A percentile compares a stretch with the other conserved stretches of the same genome.
These are phyloP conservation scores for Mycena sanguinolenta DNA, from an alignment of 768 basidiomycete species.

Conservation along the genomic window DNA sequence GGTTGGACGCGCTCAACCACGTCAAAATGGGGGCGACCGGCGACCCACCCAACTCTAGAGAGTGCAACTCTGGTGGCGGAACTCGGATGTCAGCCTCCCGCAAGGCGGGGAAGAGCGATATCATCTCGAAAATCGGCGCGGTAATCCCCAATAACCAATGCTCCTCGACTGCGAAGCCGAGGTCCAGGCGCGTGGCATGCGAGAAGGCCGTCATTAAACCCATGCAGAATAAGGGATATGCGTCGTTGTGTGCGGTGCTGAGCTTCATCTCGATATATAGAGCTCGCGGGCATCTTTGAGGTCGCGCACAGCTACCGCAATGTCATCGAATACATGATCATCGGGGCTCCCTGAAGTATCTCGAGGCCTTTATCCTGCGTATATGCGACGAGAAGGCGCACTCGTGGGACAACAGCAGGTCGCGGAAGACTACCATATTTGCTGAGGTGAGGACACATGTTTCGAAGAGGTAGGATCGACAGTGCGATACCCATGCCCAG, in stretches of 20 bases:
- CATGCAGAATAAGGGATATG: background rate
- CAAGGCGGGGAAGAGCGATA: background rate
- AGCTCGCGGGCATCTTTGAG: background rate
- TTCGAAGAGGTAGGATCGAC: conserved; percentile 55
- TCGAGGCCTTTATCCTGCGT: background rate
- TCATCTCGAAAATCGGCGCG: background rate
- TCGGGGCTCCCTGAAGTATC: background rate
- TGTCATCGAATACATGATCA: background rate
- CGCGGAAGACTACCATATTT: background rate
- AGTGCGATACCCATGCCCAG: conserved; percentile 55
- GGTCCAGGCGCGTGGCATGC: background rate
- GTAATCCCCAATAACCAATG: too few species aligned
- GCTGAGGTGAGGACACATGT: background rate
- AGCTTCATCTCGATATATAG: background rate
- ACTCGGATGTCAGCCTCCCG: background rate
- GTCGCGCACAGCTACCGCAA: background rate
- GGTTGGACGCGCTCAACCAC: background rate
- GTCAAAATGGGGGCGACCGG: background rate
- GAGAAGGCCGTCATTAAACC: background rate
- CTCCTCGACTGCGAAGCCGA: background rate
- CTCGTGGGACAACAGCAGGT: background rate
- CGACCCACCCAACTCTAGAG: background rate
- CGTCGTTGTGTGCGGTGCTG: background rate
- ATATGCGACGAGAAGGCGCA: background rate
- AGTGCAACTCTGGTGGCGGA: background rate